These are phyloP conservation scores for Bolboschoenus planiculmis DNA, from an alignment of 176 grass and related monocot genomes.

Conservation along the genomic window DNA sequence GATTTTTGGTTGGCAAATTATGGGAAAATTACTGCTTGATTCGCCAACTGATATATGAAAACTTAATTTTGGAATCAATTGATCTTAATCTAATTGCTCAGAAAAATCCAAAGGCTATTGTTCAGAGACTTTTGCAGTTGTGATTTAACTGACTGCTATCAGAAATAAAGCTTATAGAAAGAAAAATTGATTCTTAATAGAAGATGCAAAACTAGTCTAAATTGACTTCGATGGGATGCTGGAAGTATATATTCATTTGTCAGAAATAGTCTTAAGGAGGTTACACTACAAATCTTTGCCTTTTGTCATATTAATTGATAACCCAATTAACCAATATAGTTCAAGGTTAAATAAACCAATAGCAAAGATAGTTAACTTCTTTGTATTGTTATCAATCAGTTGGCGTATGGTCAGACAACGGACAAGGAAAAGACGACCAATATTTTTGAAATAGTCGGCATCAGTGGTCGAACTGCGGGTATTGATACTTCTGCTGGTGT, in stretches of 20 bases:
- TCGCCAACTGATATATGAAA: neutral
- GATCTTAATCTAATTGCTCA: neutral
- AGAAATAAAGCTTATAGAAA: too few species aligned
- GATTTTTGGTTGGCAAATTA: neutral
- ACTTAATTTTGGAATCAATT: neutral
- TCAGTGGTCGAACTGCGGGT: slow-evolving; percentile 49
- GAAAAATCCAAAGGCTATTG: neutral
- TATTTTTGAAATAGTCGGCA: slow-evolving; percentile 45
- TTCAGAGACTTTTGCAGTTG: too few species aligned
- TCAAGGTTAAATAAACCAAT: neutral
- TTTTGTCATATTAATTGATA: neutral
- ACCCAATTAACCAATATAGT: neutral
- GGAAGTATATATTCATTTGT: neutral
- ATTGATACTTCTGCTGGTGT: slow-evolving; percentile 63
- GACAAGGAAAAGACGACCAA: slow-evolving; percentile 16
- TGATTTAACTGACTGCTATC: too few species aligned
- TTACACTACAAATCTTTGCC: neutral
- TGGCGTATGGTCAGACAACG: slow-evolving; percentile 69
- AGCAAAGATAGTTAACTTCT: neutral
- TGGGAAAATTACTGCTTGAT: neutral
- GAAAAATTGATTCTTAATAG: too few species aligned
- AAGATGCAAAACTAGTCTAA: too few species aligned
- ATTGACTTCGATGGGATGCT: too few species aligned
- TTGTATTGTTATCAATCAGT: neutral
- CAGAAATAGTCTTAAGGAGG: neutral